Percentiles rank a stretch among this genome's conserved stretches.
These are phyloP conservation scores for Shiraia sp. DNA, from an alignment of 2,329 filamentous ascomycete genomes.

Conservation along the genomic window DNA sequence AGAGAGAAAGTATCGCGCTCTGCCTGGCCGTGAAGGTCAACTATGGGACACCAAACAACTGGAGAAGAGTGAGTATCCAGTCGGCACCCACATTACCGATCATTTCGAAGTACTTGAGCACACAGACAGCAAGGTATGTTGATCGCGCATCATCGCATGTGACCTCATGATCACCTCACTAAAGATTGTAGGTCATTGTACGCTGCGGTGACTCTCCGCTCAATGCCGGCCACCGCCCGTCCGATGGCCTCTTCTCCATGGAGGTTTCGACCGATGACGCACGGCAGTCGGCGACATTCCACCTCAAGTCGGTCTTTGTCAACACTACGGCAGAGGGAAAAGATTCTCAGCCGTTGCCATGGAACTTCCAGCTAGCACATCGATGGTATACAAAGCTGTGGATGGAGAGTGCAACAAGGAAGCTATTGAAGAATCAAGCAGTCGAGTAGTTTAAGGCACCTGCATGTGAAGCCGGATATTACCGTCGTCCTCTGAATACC, in stretches of 20 bases:
- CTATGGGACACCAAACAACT: constrained; percentile 44
- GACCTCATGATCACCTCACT: not conserved
- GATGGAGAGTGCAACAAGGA: constrained; percentile 48
- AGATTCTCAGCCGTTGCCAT: constrained; percentile 29
- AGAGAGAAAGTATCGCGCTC: constrained; percentile 40
- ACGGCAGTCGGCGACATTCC: constrained; percentile 42
- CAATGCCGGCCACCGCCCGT: constrained; percentile 30
- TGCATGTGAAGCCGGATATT: too few relatives aligned
- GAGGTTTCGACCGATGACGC: constrained; percentile 45
- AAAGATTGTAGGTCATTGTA: constrained; percentile 46
- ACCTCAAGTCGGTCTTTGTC: constrained; percentile 46
- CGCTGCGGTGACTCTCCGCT: constrained; percentile 45
- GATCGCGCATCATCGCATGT: not conserved
- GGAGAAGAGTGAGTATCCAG: constrained; percentile 34
- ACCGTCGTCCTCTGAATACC: too few relatives aligned
- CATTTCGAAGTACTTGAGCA: constrained; percentile 49
- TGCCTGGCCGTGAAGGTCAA: constrained; percentile 35
- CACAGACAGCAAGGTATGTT: constrained; percentile 38
- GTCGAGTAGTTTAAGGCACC: too few relatives aligned
- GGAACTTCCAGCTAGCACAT: constrained; percentile 37
- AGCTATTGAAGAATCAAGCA: constrained; percentile 36
- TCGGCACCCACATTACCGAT: constrained; percentile 45
- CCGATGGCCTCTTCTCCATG: constrained; percentile 45
- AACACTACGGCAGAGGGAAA: constrained; percentile 44
- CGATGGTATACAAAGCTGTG: constrained; percentile 45